Conservation (phyloP, 2,329 filamentous ascomycete genomes). For the Pseudopithomyces chartarum region DNA sequence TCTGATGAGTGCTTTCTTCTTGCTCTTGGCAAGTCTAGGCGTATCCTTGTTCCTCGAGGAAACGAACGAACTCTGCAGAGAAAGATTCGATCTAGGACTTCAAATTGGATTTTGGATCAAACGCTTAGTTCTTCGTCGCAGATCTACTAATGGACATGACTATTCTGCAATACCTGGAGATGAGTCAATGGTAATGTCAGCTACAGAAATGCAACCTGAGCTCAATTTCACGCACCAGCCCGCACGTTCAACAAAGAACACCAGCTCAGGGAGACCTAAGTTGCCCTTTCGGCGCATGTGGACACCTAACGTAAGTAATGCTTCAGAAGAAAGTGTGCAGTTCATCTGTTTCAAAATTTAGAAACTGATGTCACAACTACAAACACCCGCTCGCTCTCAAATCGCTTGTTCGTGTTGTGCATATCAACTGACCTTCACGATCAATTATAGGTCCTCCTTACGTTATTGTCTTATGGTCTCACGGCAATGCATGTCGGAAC, state of each 20-base stretch:
- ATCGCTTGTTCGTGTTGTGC: no score
- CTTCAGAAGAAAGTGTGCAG: no score
- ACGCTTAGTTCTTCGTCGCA: constrained; percentile 38
- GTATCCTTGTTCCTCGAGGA: constrained; percentile 72
- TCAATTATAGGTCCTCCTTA: constrained; percentile 43
- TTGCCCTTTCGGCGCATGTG: constrained; percentile 54
- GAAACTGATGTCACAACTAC: no score
- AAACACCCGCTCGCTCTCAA: no score
- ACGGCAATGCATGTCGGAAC: constrained; percentile 55
- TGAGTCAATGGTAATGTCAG: constrained; percentile 29
- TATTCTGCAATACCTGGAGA: constrained; percentile 40
- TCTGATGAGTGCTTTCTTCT: constrained; percentile 66
- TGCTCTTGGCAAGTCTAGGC: constrained; percentile 59
- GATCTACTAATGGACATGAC: constrained; percentile 20
- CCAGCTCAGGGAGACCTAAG: constrained; percentile 28
- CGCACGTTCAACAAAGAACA: constrained; percentile 15
- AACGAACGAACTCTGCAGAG: constrained; percentile 49
- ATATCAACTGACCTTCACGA: no score
- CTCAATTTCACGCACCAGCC: constrained; percentile 24
- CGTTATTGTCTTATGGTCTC: constrained; percentile 51
- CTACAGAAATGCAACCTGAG: constrained; percentile 37
- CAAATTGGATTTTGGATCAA: constrained; percentile 46
- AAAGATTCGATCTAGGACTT: constrained; percentile 49
- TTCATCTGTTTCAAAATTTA: no score
- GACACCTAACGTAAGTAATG: constrained; percentile 43